Base-by-base conservation (phyloP, 192 early-diverging fungal species). In the Jimgerdemannia lactiflua region DNA sequence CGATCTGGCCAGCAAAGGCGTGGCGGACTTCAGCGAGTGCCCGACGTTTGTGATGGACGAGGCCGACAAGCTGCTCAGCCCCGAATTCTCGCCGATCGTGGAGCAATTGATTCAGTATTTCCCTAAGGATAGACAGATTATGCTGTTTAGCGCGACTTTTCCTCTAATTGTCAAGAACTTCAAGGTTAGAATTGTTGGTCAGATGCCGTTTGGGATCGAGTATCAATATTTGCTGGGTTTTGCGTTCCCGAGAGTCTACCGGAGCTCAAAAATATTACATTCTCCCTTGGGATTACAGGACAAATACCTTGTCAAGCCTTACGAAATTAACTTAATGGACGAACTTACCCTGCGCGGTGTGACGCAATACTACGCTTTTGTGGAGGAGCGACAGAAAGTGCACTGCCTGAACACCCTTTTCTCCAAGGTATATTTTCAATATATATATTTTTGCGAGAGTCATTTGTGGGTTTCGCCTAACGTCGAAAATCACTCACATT, bases 261-360 rank as follows among this genome's bases (percentile, higher is more conserved):
- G n/a, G n/a, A n/a, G n/a, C n/a, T n/a, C n/a, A n/a, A n/a, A n/a
- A n/a, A n/a, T n/a, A n/a, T n/a, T n/a, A n/a, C n/a, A n/a, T 77
- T 59, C 14, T 67, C 3, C 18, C 4, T 43, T 71, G 78, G 4
- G 11, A 54, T 54, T 54, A 4, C 11, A 54, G 82, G 97, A 99
- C 82, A 98, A 97, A 81, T 96, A 92, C 77, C 89, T 99, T 78
- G 86, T 87, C 82, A 97, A 96, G 76, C 95, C 98, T 20, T 98
- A 99, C 79, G 98, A 99, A 81, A 99, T 99, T 80, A 99, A 99
- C 75, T 85, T 99, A 54, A 99, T 99, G 98, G 98, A 99, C 74
- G 97, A 99, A 82, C 90, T 99, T 49, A 99, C 98, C 4, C 87
- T 99, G 77, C 92, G 94, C 73, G 98, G 98, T 79, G 94, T 99